Conservation (phyloP, 495 filamentous ascomycete species). For the Penicillium maclennaniae region DNA sequence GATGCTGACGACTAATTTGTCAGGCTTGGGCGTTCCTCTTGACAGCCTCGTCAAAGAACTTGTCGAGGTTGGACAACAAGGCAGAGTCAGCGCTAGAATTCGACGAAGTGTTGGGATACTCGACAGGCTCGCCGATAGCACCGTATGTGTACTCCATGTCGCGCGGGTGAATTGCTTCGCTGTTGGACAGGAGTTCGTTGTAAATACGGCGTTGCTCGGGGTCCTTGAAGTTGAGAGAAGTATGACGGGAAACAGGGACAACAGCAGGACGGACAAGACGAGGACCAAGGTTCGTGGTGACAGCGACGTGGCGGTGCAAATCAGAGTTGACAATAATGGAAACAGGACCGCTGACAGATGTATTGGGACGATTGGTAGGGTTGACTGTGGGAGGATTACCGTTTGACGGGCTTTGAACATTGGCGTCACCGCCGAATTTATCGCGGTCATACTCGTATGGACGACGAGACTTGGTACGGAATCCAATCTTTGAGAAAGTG, state of each 20-base stretch:
- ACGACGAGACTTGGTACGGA: conserved; percentile 1
- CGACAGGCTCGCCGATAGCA: conserved; percentile 6
- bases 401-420: too few species aligned
- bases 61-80: background rate
- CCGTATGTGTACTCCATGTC: conserved; percentile 1
- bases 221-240: background rate
- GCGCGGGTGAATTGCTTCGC: background rate
- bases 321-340: too few species aligned
- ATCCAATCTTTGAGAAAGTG: background rate
- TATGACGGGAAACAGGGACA: too few species aligned
- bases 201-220: background rate
- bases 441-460: background rate
- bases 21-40: background rate
- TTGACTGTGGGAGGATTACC: background rate
- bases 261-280: too few species aligned
- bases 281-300: too few species aligned
- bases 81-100: background rate
- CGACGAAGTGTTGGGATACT: background rate
- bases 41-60: background rate
- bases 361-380: background rate
- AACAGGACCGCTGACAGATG: background rate
- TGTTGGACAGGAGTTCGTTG: background rate
- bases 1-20: background rate
- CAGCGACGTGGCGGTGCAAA: too few species aligned
- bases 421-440: background rate